Conservation (phyloP, 2,329 filamentous ascomycete genomes). For the Colletotrichum agaves region DNA sequence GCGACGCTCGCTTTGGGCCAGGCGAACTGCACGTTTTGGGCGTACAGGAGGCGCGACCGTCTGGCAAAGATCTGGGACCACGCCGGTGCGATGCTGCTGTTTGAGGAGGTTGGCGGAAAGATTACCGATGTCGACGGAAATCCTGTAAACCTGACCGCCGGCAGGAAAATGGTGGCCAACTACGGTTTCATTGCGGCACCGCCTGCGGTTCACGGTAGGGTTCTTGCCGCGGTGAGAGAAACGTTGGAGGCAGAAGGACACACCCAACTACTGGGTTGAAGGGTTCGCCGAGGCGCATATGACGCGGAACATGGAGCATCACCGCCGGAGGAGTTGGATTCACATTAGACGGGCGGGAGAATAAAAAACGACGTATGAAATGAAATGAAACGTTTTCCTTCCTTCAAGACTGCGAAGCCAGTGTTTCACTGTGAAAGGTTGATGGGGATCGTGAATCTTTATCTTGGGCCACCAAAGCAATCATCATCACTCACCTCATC, state of each 20-base stretch:
- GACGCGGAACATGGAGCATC: too few relatives aligned
- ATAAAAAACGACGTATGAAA: too few relatives aligned
- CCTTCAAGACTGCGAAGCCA: too few relatives aligned
- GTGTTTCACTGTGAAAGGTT: too few relatives aligned
- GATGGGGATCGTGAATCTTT: too few relatives aligned
- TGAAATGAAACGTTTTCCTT: too few relatives aligned
- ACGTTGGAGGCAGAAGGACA: constrained; percentile 48
- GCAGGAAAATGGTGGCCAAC: constrained; percentile 61
- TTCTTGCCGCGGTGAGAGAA: constrained; percentile 53
- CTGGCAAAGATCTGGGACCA: constrained; percentile 70
- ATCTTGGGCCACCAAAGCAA: too few relatives aligned
- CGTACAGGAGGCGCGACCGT: constrained; percentile 60
- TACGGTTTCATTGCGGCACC: constrained; percentile 68
- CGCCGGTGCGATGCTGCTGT: constrained; percentile 68
- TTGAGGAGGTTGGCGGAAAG: constrained; percentile 65
- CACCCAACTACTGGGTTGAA: constrained; percentile 43
- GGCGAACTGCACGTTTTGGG: constrained; percentile 66
- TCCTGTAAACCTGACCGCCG: constrained; percentile 60
- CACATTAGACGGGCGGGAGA: too few relatives aligned
- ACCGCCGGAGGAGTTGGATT: too few relatives aligned
- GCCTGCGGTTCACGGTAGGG: constrained; percentile 52
- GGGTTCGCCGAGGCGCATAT: too few relatives aligned
- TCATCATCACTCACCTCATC: too few relatives aligned
- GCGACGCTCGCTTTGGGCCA: constrained; percentile 61
- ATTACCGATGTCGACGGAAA: constrained; percentile 65